Base-by-base conservation (phyloP, 805 yeast genomes). In the Millerozyma acaciae region DNA sequence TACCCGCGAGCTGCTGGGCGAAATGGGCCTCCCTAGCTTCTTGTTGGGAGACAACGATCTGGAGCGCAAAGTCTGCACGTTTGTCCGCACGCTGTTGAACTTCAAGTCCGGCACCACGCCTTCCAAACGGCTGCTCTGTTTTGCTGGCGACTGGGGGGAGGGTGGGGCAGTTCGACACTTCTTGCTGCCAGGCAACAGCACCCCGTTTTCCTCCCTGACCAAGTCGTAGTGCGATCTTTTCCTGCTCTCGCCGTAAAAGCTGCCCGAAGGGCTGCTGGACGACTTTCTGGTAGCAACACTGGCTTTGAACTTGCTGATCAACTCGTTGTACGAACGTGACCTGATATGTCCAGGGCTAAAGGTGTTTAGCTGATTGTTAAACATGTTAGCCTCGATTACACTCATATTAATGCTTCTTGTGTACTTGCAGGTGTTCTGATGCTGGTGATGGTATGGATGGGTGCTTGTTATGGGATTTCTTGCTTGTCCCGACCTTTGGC, bases 91-190 rank as follows among this genome's bases (percentile, higher is more conserved):
- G 22, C 13, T 26, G 14, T 32, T 23, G 23, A 28, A 21, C 13
- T 28, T 16, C 12, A 17, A 3, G 15, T n/a, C 10, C 17, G 25
- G 37, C 15, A 12, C 19, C 5, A 20, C 8, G 26, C 17, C 26
- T 13, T 5, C 25, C 8, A n/a, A 8, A 7, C 4, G 15, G 15
- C 21, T 9, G n/a, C 21, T 17, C 13, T 21, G 16, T 5, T 26
- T 35, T 6, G 47, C 40, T 1, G 43, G 50, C 8, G 43, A 47
- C n/a, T 63, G 67, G 8, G 65, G 63, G 12, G 69, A 64, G 8
- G 73, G 69, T 21, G 74, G 73, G 4, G 73, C 73, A 7, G 73
- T 67, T 45, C 64, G 55, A n/a, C 70, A 56, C 31, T 70, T 51
- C 45, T 69, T 68, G 32, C 39, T 23, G 5, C 15, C 16, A 7